A percentile compares a stretch with the other conserved stretches of the same genome.
These are phyloP conservation scores for Psidium guajava DNA, from an alignment of 345 rosid species.

Conservation along the genomic window DNA sequence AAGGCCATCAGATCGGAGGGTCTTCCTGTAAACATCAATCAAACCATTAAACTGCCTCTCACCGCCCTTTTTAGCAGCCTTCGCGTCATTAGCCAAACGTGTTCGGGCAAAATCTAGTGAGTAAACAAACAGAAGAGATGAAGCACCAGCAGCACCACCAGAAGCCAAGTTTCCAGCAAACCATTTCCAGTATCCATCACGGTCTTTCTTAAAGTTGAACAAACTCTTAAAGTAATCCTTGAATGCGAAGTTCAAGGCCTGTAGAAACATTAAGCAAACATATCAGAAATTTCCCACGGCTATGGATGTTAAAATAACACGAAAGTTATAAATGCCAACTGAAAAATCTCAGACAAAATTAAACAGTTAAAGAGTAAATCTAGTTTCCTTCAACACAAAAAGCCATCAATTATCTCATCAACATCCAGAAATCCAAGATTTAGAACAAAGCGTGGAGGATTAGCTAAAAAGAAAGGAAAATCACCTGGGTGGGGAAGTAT, in stretches of 20 bases:
- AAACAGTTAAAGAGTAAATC: not conserved
- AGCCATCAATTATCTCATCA: not conserved
- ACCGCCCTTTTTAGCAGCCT: conserved; percentile 41
- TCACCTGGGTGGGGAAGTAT: conserved; percentile 47
- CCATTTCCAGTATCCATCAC: conserved; percentile 51
- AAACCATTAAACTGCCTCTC: conserved; percentile 47
- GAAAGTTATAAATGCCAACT: not conserved
- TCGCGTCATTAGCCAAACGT: conserved; percentile 42
- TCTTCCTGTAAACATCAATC: conserved; percentile 44
- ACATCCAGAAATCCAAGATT: not conserved
- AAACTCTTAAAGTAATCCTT: conserved; percentile 42
- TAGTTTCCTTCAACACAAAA: not conserved
- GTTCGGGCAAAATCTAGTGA: conserved; percentile 45
- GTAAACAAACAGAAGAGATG: conserved; percentile 43
- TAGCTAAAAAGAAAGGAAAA: not conserved
- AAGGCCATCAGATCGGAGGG: conserved; percentile 34
- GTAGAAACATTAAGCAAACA: not conserved
- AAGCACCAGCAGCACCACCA: conserved; percentile 53
- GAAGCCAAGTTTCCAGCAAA: conserved; percentile 54
- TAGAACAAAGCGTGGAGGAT: not conserved
- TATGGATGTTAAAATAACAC: not conserved
- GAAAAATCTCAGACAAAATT: not conserved
- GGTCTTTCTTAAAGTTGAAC: conserved; percentile 48
- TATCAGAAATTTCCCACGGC: not conserved
- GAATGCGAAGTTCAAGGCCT: conserved; percentile 54